Evolutionary conservation across 2,329 filamentous ascomycete species (phyloP), one percentile per base, ranked within the genome.

Genomic region (Cordyceps pruinosa): DNA sequence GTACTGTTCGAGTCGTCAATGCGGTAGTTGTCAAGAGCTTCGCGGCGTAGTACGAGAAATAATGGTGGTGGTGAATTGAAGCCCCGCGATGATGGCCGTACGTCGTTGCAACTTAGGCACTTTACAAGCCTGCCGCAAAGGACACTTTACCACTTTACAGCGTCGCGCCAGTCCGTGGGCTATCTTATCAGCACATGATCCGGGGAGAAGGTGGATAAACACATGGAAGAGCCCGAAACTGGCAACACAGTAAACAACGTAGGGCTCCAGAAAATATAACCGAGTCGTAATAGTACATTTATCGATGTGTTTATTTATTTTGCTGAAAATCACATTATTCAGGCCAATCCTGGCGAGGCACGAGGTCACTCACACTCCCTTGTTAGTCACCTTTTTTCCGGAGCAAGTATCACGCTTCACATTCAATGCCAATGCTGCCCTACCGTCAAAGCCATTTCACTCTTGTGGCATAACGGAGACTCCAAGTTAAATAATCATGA

Each of bases 171-270:
- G n/a, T 26, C 19, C 5, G 44, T n/a, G 9, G 21, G 17, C 47
- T 58, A 52, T 58, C 56, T 58, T 52, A 58, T 58, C 56, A 19
- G 6, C 56, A 58, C 56, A 58, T 58, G 56, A 58, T 58, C 42
- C 48, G 48, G 48, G 41, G 48, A 35, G 4, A 32, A 1, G 44
- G 42, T 47, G 53, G 52, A 15, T 17, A 15, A 9, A 39, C 23
- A 30, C 12, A n/a, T n/a, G n/a, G n/a, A n/a, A n/a, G n/a, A 9
- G 13, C 13, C 21, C 23, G 35, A 41, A 41, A 51, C 21, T 19
- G 25, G 32, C 13, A 26, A 6, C 12, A 15, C 12, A 3, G n/a
- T n/a, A n/a, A n/a, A n/a, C n/a, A n/a, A n/a, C n/a, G n/a, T n/a
- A n/a, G n/a, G n/a, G n/a, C n/a, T n/a, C n/a, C n/a, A n/a, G n/a